Percentiles rank a stretch among this genome's conserved stretches.
These are phyloP conservation scores for Isatis tinctoria DNA, from an alignment of 345 rosid genomes.

Conservation along the genomic window DNA sequence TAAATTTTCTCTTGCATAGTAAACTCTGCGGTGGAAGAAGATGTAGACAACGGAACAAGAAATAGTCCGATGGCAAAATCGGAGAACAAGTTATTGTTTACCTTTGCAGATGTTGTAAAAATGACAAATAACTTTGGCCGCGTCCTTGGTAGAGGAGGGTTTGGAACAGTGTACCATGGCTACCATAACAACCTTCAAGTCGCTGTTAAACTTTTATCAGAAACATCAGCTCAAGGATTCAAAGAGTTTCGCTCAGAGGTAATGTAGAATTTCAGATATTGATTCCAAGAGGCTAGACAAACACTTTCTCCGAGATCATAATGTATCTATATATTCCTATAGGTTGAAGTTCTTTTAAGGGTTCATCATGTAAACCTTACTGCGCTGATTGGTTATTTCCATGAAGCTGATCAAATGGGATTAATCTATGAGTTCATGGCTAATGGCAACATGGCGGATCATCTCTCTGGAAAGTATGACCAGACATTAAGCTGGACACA, in stretches of 20 bases:
- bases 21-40: slow-evolving; percentile 14
- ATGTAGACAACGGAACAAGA: not conserved
- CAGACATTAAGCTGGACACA: slow-evolving; percentile 15
- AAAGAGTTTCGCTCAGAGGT: slow-evolving; percentile 57
- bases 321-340: not conserved
- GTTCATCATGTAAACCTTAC: slow-evolving; percentile 28
- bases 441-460: slow-evolving; percentile 28
- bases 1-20: not conserved
- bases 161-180: slow-evolving; percentile 60
- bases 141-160: slow-evolving; percentile 53
- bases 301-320: not conserved
- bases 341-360: slow-evolving; percentile 43
- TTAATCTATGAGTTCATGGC: slow-evolving; percentile 35
- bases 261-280: not conserved
- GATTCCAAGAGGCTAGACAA: not conserved
- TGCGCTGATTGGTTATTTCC: slow-evolving; percentile 39
- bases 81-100: slow-evolving; percentile 19
- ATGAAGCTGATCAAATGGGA: slow-evolving; percentile 17
- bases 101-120: slow-evolving; percentile 30
- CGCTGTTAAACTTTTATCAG: slow-evolving; percentile 54
- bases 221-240: slow-evolving; percentile 42
- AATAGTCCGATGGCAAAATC: not conserved
- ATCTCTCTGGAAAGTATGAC: slow-evolving; percentile 18
- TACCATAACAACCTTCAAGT: slow-evolving; percentile 30
- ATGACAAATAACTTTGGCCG: slow-evolving; percentile 45